Conservation (phyloP, 768 basidiomycete species). For the Kwoniella bestiolae region DNA sequence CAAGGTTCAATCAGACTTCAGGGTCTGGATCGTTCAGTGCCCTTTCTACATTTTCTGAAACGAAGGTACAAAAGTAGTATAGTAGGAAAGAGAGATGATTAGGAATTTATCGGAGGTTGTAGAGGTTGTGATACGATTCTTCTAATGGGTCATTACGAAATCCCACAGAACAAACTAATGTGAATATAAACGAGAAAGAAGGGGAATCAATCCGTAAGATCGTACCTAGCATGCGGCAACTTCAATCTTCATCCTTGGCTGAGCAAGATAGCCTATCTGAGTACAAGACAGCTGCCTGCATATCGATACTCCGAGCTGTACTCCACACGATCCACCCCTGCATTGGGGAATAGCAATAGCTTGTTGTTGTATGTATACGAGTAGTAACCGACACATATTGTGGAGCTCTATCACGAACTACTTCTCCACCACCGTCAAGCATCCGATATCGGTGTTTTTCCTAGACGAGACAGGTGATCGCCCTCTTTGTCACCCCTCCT, state of each 20-base stretch:
- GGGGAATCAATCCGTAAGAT: neutral
- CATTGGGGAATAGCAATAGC: neutral
- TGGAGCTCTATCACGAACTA: neutral
- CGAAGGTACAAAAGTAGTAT: too few relatives aligned
- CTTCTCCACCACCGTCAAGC: neutral
- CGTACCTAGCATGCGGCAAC: neutral
- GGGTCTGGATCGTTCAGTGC: neutral
- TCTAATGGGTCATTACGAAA: neutral
- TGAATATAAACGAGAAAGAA: too few relatives aligned
- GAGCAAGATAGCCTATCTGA: too few relatives aligned
- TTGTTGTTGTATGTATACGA: too few relatives aligned
- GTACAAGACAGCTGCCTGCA: too few relatives aligned
- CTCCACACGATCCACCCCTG: neutral
- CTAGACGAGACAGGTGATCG: neutral
- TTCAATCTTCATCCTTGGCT: neutral
- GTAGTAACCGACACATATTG: neutral
- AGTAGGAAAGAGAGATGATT: neutral
- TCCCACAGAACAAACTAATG: neutral
- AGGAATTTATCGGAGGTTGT: neutral
- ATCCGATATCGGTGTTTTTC: slow-evolving; percentile 6
- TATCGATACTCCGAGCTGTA: too few relatives aligned
- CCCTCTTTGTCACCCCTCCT: neutral
- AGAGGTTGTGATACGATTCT: too few relatives aligned
- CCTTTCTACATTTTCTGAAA: neutral
- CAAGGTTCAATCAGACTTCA: neutral